Conservation (phyloP, 2,329 filamentous ascomycete species). For the Hymenoscyphus fraxineus region DNA sequence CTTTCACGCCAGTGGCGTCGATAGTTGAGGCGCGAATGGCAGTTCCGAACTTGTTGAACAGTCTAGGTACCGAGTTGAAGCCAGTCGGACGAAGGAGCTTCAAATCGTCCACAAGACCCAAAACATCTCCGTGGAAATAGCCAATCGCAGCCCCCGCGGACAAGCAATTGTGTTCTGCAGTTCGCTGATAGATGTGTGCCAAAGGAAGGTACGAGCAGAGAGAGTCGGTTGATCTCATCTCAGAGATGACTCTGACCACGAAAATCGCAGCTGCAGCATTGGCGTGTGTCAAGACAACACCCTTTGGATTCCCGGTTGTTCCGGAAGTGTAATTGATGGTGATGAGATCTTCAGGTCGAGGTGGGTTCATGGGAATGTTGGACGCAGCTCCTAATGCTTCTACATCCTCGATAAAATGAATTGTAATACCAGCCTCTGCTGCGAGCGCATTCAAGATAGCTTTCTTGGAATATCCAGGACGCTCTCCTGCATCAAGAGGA, state of each 20-base stretch:
- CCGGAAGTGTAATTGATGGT: constrained; percentile 93
- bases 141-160: constrained; percentile 72
- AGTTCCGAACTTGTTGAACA: constrained; percentile 86
- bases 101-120: constrained; percentile 83
- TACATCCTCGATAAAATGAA: constrained; percentile 76
- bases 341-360: constrained; percentile 69
- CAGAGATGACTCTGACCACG: constrained; percentile 52
- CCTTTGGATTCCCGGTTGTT: constrained; percentile 79
- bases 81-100: constrained; percentile 79
- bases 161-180: constrained; percentile 73
- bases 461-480: constrained; percentile 71
- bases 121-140: constrained; percentile 90
- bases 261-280: constrained; percentile 74
- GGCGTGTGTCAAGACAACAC: constrained; percentile 76
- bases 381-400: constrained; percentile 74
- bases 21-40: constrained; percentile 77
- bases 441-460: constrained; percentile 74
- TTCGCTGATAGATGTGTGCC: constrained; percentile 88
- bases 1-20: constrained; percentile 74
- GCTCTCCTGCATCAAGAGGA: constrained; percentile 74
- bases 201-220: constrained; percentile 86
- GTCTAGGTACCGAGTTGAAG: constrained; percentile 83
- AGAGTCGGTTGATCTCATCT: constrained; percentile 52
- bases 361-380: constrained; percentile 66
- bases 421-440: constrained; percentile 66